Conservation (phyloP, 2,329 filamentous ascomycete species). For the Pyrenophora teres region DNA sequence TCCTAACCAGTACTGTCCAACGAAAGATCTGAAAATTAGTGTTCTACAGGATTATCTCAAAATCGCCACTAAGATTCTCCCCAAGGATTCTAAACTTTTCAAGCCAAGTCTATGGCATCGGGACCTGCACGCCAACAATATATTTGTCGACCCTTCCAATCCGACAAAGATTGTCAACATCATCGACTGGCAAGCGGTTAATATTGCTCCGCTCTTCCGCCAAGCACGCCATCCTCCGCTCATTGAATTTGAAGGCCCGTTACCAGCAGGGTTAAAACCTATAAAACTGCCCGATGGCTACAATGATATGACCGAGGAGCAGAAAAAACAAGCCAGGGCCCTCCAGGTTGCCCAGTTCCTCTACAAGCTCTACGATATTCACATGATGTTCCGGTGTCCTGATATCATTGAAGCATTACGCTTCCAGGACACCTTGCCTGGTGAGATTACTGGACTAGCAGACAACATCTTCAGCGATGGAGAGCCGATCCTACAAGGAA, state of each 20-base stretch:
- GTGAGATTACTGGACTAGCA: slow-evolving; percentile 21
- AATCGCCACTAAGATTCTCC: slow-evolving; percentile 28
- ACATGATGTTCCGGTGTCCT: slow-evolving; percentile 20
- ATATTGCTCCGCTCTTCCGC: slow-evolving; percentile 35
- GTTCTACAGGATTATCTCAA: slow-evolving; percentile 35
- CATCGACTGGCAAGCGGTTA: slow-evolving; percentile 44
- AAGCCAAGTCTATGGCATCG: slow-evolving; percentile 14
- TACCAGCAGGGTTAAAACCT: slow-evolving; percentile 17
- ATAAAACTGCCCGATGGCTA: slow-evolving; percentile 21
- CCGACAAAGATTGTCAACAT: slow-evolving; percentile 17
- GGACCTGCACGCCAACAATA: background rate
- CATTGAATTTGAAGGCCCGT: slow-evolving; percentile 30
- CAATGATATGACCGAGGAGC: slow-evolving; percentile 20
- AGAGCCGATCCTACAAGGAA: slow-evolving; percentile 21
- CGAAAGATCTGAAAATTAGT: slow-evolving; percentile 28
- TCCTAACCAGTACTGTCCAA: slow-evolving; percentile 31
- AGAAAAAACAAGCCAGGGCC: slow-evolving; percentile 20
- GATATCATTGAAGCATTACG: slow-evolving; percentile 19
- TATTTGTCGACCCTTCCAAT: background rate
- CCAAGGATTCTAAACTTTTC: slow-evolving; percentile 22
- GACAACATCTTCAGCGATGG: slow-evolving; percentile 24
- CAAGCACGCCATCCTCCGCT: slow-evolving; percentile 31
- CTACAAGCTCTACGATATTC: slow-evolving; percentile 25
- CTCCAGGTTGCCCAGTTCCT: slow-evolving; percentile 26
- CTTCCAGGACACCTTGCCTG: slow-evolving; percentile 21